phyloP scores from a whole-genome alignment of 2,329 filamentous ascomycete genomes.

The Colletotrichum sp. region DNA sequence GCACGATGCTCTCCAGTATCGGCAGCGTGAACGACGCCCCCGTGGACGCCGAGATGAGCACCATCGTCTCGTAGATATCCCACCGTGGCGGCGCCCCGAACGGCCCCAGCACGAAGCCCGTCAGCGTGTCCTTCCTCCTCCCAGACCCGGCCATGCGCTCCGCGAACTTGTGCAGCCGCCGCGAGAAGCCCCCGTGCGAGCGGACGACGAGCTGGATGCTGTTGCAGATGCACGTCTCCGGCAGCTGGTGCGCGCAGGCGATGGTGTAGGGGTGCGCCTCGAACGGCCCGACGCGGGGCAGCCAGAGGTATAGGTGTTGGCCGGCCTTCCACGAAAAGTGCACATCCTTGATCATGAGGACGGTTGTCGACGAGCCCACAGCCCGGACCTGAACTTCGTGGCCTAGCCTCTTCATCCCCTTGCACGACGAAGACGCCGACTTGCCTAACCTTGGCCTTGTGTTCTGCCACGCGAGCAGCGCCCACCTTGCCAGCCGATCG shows the following conservation, averaged over 20 bases:
- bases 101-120: slow-evolving; percentile 59
- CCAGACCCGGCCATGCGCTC: slow-evolving; percentile 11
- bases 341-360: slow-evolving; percentile 64
- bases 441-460: slow-evolving; percentile 44
- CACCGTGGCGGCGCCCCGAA: slow-evolving; percentile 61
- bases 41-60: slow-evolving; percentile 66
- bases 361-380: slow-evolving; percentile 57
- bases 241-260: slow-evolving; percentile 57
- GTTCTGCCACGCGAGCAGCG: slow-evolving; percentile 58
- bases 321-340: slow-evolving; percentile 65
- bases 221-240: slow-evolving; percentile 60
- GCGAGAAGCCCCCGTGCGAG: slow-evolving; percentile 62
- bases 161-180: slow-evolving; percentile 49
- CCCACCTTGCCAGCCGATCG: slow-evolving; percentile 61
- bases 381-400: slow-evolving; percentile 55
- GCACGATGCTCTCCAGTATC: slow-evolving; percentile 60
- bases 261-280: slow-evolving; percentile 69
- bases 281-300: slow-evolving; percentile 57
- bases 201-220: slow-evolving; percentile 64
- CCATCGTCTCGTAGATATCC: slow-evolving; percentile 63
- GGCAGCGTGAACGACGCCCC: slow-evolving; percentile 68
- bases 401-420: slow-evolving; percentile 54
- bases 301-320: slow-evolving; percentile 67
- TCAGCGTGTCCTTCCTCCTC: slow-evolving; percentile 33
- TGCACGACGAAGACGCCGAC: slow-evolving; percentile 44